phyloP scores from a whole-genome alignment of 2,329 filamentous ascomycete genomes.

The Clonostachys rosea region DNA sequence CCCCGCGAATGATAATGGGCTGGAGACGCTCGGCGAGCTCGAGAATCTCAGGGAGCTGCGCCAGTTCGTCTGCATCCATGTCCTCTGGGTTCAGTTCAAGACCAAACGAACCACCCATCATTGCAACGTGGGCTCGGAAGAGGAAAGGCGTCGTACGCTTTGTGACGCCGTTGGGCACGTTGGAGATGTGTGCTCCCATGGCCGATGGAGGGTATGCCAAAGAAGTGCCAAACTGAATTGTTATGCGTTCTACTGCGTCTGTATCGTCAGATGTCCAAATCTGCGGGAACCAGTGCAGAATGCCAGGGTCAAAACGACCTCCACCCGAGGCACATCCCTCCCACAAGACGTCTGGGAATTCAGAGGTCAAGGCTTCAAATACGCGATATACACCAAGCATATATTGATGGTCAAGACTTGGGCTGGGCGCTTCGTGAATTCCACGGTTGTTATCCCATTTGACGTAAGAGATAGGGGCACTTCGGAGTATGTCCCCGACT shows the following conservation, averaged over 20 bases:
- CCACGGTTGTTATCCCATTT: conserved; percentile 68
- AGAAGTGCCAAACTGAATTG: conserved; percentile 60
- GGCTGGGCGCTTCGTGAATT: conserved; percentile 54
- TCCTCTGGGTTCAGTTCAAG: conserved; percentile 56
- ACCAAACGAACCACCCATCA: conserved; percentile 66
- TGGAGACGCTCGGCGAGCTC: conserved; percentile 50
- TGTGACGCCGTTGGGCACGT: conserved; percentile 54
- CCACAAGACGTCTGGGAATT: conserved; percentile 59
- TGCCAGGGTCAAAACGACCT: conserved; percentile 58
- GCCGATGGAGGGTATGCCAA: conserved; percentile 57
- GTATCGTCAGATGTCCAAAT: conserved; percentile 64
- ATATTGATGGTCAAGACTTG: conserved; percentile 51
- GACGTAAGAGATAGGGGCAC: conserved; percentile 51
- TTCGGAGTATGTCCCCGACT: conserved; percentile 42
- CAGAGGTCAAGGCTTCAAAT: conserved; percentile 52
- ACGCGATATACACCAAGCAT: conserved; percentile 61
- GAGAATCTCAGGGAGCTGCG: conserved; percentile 48
- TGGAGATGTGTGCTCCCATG: conserved; percentile 63
- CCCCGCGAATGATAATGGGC: conserved; percentile 52
- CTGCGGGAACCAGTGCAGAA: conserved; percentile 62
- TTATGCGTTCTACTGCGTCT: conserved; percentile 55
- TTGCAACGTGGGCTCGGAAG: conserved; percentile 62
- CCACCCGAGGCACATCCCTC: conserved; percentile 64
- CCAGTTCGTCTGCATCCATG: conserved; percentile 43
- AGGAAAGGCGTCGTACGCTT: conserved; percentile 47